Percentiles rank a stretch among this genome's conserved stretches.
phyloP scores from a whole-genome alignment of 257 asterid species.

The Solanum piurae region DNA sequence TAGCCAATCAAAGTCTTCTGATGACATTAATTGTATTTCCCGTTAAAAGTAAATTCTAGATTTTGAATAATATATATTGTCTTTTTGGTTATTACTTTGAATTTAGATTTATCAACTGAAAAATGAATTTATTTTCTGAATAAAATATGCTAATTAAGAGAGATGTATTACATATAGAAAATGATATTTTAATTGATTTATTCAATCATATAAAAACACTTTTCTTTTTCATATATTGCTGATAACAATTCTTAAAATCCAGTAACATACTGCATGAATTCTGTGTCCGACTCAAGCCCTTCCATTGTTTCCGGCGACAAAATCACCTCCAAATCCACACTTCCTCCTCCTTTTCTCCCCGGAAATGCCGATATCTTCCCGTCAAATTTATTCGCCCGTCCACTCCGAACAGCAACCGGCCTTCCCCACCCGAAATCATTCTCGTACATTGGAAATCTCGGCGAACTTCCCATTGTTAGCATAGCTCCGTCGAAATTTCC shows the following conservation, averaged over 20 bases:
- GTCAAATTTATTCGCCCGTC: slow-evolving; percentile 24
- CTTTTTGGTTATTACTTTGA: too few relatives aligned
- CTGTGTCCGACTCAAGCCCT: slow-evolving; percentile 23
- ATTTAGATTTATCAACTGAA: too few relatives aligned
- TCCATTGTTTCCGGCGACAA: slow-evolving; percentile 24
- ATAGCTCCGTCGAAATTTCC: slow-evolving; percentile 34
- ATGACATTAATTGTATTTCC: too few relatives aligned
- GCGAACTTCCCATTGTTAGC: slow-evolving; percentile 34
- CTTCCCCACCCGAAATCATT: slow-evolving; percentile 43
- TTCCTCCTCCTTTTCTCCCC: slow-evolving; percentile 23
- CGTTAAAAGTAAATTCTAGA: too few relatives aligned
- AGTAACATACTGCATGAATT: slow-evolving; percentile 26
- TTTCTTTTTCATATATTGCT: background rate
- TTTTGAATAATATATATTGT: too few relatives aligned
- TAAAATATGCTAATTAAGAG: background rate
- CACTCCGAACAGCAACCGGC: slow-evolving; percentile 27
- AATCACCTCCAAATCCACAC: slow-evolving; percentile 32
- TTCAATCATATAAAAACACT: background rate
- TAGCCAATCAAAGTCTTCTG: too few relatives aligned
- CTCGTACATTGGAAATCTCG: slow-evolving; percentile 32
- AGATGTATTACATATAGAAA: background rate
- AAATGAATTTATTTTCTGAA: background rate
- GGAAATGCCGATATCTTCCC: slow-evolving; percentile 30
- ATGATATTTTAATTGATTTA: background rate
- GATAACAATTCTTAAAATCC: background rate